Evolutionary conservation across 306 rosid genomes (phyloP), one percentile per base, ranked within the genome.

Genomic region (Dryas drummondii): DNA sequence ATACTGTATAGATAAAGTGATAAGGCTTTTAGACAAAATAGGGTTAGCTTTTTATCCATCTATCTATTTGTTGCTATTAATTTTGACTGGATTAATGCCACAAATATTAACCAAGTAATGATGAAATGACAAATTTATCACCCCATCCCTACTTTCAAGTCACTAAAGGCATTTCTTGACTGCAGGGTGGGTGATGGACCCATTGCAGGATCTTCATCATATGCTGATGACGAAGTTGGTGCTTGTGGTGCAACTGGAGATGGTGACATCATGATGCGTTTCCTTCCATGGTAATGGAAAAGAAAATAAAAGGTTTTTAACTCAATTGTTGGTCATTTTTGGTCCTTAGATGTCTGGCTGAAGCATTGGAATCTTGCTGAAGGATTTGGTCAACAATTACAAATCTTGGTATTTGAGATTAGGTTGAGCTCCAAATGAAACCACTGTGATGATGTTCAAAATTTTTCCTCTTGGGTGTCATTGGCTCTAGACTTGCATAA

Each of bases 171-270:
- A 10, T 69, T 68, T 74, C 48, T 60, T 74, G 71, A 77, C 82
- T 82, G 73, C 83, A 91, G 97, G 87, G 98, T 91, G 67, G 98
- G 97, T 50, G 96, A 94, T 82, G 98, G 98, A 57, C 98, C 97
- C 32, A 90, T 94, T 70, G 89, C 78, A 26, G 97, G 97, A 72
- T 94, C 97, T 81, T 85, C 97, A 45, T 88, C 97, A 53, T 90
- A 94, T 59, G 97, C 88, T 7, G 87, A 86, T 70, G 79, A 86
- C 61, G 93, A 94, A 69, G 88, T 94, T 19, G 99, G 97, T 51
- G 98, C 92, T 37, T 91, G 97, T 74, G 93, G 98, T 76, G 97
- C 97, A 78, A 88, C 97, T 19, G 97, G 97, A 74, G 97, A 94
- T 80, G 97, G 97, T 47, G 96, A 94, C 72, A 74, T 94, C 78